Evolutionary conservation across 2,329 filamentous ascomycete genomes (phyloP), one percentile per base, ranked within the genome.

Genomic region (Xylariales sp.): DNA sequence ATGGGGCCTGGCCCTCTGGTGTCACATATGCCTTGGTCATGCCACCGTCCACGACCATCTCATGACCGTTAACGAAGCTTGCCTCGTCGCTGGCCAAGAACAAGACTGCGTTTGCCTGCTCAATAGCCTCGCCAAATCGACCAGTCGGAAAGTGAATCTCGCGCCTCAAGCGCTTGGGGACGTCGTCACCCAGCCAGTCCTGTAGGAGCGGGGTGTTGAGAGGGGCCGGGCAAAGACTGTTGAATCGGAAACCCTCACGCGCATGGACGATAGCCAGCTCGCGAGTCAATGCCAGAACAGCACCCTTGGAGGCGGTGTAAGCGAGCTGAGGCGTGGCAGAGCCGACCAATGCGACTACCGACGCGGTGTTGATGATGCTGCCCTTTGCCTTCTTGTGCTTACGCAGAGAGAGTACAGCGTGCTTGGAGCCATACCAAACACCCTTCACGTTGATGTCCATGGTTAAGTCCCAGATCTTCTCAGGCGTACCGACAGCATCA

Each of bases 361-460:
- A 90, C 19, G 88, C 89, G 3, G 88, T 95, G 74, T 95, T 95
- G 76, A 95, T 90, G 65, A 96, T 81, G 64, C 83, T 88, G 38
- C 80, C 87, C 54, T 76, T 79, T 32, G 71, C 78, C 80, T 96
- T 96, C 42, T 78, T 76, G 72, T 94, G 74, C 54, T 80, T 82
- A 50, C 89, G 84, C 55, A 96, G 74, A 32, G 86, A 79, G 38
- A 91, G 72, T 20, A 96, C 82, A 5, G 90, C 88, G 63, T 95
- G 88, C 75, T 95, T 96, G 76, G 82, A 84, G 46, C 90, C 90
- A 63, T 80, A 96, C 90, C 90, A 95, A n/a, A 96, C 90, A 31
- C 90, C 90, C 78, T 96, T 96, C 64, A 95, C 90, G 65, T 96
- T 96, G 73, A 95, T 94, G 62, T 80, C 82, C 47, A 95, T 88